Evolutionary conservation across 1,139 yeast species (phyloP).

Genomic region (Suhomyces yuchorum): DNA sequence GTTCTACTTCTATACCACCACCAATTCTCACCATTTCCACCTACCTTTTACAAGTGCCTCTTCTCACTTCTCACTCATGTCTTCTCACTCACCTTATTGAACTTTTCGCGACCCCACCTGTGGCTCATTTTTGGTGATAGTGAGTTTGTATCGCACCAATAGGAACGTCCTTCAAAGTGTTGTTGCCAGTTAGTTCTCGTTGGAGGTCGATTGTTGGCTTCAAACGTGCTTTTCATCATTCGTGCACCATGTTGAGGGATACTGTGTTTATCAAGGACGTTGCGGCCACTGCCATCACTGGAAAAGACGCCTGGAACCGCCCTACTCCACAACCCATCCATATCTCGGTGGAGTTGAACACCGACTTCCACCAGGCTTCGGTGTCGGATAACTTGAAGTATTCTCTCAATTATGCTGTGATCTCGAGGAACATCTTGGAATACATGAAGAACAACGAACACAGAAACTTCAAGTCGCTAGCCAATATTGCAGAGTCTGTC

Average conservation of each 20-base stretch:
- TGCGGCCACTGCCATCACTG: constrained; percentile 65
- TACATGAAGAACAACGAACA: constrained; percentile 49
- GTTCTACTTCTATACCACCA: too few relatives aligned
- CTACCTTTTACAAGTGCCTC: too few relatives aligned
- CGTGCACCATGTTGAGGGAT: constrained; percentile 34
- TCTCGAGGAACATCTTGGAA: constrained; percentile 63
- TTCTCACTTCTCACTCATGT: too few relatives aligned
- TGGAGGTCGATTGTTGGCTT: not conserved
- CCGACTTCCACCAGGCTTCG: constrained; percentile 73
- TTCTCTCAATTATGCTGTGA: constrained; percentile 85
- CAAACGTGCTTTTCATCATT: constrained; percentile 2
- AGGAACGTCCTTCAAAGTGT: not conserved
- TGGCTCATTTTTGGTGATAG: not conserved
- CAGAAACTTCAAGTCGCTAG: constrained; percentile 53
- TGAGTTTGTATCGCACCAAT: not conserved
- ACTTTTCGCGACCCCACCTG: not conserved
- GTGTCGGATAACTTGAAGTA: constrained; percentile 74
- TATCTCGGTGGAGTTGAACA: constrained; percentile 59
- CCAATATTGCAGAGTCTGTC: constrained; percentile 59
- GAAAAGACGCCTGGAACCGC: constrained; percentile 77
- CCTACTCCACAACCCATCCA: constrained; percentile 69
- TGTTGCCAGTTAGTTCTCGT: not conserved
- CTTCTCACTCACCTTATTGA: too few relatives aligned
- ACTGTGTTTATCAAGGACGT: constrained; percentile 60
- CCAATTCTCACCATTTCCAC: too few relatives aligned